These are phyloP conservation scores for Mariannaea elegans DNA, from an alignment of 2,329 filamentous ascomycete species.

Conservation along the genomic window DNA sequence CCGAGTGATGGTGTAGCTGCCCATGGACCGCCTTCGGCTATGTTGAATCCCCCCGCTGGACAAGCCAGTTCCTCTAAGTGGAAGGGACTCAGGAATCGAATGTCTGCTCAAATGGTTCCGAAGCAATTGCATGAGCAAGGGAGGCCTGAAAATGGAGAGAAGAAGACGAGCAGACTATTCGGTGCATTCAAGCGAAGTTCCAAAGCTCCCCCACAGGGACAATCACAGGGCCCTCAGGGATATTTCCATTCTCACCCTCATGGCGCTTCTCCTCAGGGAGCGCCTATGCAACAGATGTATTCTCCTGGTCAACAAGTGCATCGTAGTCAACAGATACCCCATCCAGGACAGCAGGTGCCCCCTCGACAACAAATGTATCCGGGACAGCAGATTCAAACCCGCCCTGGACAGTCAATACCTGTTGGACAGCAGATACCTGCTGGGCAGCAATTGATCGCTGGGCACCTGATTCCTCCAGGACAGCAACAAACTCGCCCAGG, in stretches of 20 bases:
- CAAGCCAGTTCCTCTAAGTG: slow-evolving; percentile 42
- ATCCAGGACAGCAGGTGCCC: slow-evolving; percentile 15
- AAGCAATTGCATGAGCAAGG: slow-evolving; percentile 28
- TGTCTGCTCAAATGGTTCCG: slow-evolving; percentile 43
- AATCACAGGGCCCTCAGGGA: slow-evolving; percentile 31
- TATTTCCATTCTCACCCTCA: slow-evolving; percentile 13
- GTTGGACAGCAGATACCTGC: not conserved
- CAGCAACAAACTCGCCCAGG: not conserved
- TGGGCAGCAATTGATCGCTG: not conserved
- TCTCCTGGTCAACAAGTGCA: slow-evolving; percentile 18
- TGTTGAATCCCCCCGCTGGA: slow-evolving; percentile 20
- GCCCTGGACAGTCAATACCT: not conserved
- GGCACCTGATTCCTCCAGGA: not conserved
- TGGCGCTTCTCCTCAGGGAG: slow-evolving; percentile 20
- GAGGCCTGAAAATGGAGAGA: slow-evolving; percentile 35
- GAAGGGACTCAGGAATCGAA: slow-evolving; percentile 45
- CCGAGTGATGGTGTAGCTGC: slow-evolving; percentile 19
- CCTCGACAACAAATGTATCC: slow-evolving; percentile 10
- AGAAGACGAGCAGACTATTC: slow-evolving; percentile 41
- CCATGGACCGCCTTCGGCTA: slow-evolving; percentile 15
- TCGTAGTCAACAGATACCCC: slow-evolving; percentile 9
- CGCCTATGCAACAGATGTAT: slow-evolving; percentile 26
- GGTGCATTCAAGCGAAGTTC: slow-evolving; percentile 45
- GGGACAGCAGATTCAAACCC: not conserved
- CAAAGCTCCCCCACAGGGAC: slow-evolving; percentile 29